phyloP scores from a whole-genome alignment of 176 grass and related monocot species.

The Raddia distichophylla region DNA sequence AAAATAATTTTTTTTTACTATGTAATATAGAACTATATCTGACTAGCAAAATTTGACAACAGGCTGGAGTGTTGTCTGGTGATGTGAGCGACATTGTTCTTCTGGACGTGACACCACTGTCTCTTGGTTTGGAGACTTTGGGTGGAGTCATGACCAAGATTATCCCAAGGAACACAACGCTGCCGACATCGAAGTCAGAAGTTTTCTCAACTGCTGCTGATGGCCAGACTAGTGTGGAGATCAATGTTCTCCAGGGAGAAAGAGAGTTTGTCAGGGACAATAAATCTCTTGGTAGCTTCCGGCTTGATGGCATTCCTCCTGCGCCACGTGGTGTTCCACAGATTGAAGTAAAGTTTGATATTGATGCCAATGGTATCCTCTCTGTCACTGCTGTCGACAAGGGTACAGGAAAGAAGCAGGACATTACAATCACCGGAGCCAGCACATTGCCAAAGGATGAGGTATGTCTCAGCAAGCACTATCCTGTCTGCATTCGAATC shows the following conservation, averaged over 20 bases:
- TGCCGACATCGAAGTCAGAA: slow-evolving; percentile 74
- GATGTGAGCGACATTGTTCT: slow-evolving; percentile 86
- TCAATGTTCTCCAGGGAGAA: slow-evolving; percentile 85
- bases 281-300: slow-evolving; percentile 80
- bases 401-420: slow-evolving; percentile 79
- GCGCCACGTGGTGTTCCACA: slow-evolving; percentile 74
- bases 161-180: slow-evolving; percentile 74
- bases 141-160: slow-evolving; percentile 92
- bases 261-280: slow-evolving; percentile 83
- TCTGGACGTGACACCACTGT: slow-evolving; percentile 75
- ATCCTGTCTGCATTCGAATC: too few species aligned
- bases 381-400: slow-evolving; percentile 75
- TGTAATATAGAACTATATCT: neutral
- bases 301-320: slow-evolving; percentile 78
- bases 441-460: slow-evolving; percentile 68
- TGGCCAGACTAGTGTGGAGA: slow-evolving; percentile 74
- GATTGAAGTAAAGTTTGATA: slow-evolving; percentile 86
- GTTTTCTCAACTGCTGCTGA: slow-evolving; percentile 82
- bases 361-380: slow-evolving; percentile 78
- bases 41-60: slow-evolving; percentile 7
- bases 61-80: slow-evolving; percentile 80
- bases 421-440: slow-evolving; percentile 75
- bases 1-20: neutral
- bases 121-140: slow-evolving; percentile 79
- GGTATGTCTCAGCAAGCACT: slow-evolving; percentile 28